Evolutionary conservation across 495 filamentous ascomycete genomes (phyloP).

Genomic region (Penicillium simplicissimum): DNA sequence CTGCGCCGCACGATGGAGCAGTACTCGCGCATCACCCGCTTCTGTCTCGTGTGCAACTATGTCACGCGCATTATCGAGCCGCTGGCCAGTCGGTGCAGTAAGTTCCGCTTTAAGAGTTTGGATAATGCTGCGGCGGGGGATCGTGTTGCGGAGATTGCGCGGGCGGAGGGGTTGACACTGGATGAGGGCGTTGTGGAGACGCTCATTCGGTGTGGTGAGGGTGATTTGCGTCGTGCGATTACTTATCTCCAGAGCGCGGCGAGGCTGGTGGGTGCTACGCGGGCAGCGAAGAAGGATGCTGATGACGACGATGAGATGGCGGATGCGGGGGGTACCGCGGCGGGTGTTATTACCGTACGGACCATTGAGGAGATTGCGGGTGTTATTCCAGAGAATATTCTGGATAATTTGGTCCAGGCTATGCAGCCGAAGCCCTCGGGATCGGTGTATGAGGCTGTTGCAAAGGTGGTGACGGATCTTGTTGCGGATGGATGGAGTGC

Average conservation of each 20-base stretch:
- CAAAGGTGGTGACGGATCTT: constrained; percentile 79
- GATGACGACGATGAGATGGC: constrained; percentile 53
- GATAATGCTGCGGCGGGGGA: constrained; percentile 77
- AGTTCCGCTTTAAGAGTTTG: constrained; percentile 96
- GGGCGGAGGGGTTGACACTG: constrained; percentile 68
- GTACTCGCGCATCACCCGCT: constrained; percentile 92
- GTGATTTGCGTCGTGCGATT: constrained; percentile 92
- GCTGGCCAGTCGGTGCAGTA: constrained; percentile 84
- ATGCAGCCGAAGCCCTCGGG: constrained; percentile 70
- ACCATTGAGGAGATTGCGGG: constrained; percentile 94
- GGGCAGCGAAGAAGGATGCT: constrained; percentile 46
- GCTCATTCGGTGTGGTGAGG: constrained; percentile 84
- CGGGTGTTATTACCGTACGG: constrained; percentile 63
- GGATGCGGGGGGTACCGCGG: constrained; percentile 31
- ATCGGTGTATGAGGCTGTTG: constrained; percentile 70
- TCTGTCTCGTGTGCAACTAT: constrained; percentile 98
- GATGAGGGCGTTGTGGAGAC: constrained; percentile 79
- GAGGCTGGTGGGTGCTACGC: constrained; percentile 65
- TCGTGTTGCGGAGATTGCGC: constrained; percentile 77
- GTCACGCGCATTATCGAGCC: constrained; percentile 98
- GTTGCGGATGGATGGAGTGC: constrained; percentile 98
- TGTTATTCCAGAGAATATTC: constrained; percentile 75
- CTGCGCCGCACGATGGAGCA: constrained; percentile 96
- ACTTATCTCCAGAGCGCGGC: constrained; percentile 94
- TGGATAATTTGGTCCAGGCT: constrained; percentile 69